Conservation (phyloP, 2,329 filamentous ascomycete genomes). For the Shiraia sp. region DNA sequence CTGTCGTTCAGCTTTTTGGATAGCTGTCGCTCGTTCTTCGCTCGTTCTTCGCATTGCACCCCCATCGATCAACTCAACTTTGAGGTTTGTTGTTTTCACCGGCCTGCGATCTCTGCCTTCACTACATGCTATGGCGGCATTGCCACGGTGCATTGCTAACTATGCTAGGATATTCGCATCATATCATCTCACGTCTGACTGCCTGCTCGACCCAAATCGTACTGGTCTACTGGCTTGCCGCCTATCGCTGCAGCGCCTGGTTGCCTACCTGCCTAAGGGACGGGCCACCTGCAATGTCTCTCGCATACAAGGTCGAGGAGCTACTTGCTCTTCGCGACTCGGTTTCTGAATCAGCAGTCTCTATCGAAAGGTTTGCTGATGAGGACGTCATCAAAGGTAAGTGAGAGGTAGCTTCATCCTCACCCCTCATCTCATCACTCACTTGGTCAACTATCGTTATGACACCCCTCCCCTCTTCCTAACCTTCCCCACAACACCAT, state of each 20-base stretch:
- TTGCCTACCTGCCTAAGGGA: conserved; percentile 9
- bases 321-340: conserved; percentile 47
- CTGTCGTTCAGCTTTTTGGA: conserved; percentile 44
- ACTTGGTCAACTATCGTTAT: background rate
- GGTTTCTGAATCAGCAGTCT: conserved; percentile 48
- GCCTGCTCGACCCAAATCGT: conserved; percentile 11
- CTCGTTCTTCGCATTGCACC: conserved; percentile 34
- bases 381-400: conserved; percentile 49
- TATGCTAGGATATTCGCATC: conserved; percentile 41
- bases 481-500: background rate
- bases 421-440: conserved; percentile 14
- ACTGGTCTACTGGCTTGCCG: conserved; percentile 8
- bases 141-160: conserved; percentile 5
- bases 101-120: background rate
- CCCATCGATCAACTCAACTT: conserved; percentile 35
- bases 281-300: conserved; percentile 29
- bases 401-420: conserved; percentile 12
- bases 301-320: conserved; percentile 47
- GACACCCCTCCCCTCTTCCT: background rate
- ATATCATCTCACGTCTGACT: conserved; percentile 40
- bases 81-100: conserved; percentile 27
- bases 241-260: conserved; percentile 7
- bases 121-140: background rate
- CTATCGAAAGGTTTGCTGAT: conserved; percentile 47
- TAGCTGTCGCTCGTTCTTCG: conserved; percentile 41